These are phyloP conservation scores for Osmanthus fragrans DNA, from an alignment of 257 asterid genomes.

Conservation along the genomic window DNA sequence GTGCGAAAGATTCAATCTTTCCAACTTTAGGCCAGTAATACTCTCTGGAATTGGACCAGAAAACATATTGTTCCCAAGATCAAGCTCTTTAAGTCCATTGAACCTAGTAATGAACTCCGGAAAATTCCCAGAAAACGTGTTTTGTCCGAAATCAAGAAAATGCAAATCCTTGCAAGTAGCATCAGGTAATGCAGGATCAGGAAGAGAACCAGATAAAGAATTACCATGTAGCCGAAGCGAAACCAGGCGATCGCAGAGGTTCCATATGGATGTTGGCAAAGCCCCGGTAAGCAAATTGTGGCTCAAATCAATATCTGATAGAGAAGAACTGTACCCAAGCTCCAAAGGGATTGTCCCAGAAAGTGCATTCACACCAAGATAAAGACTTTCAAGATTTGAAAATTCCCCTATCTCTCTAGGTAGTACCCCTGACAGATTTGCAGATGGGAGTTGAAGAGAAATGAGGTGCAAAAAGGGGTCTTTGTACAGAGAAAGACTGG, in stretches of 20 bases:
- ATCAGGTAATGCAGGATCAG: slow-evolving; percentile 85
- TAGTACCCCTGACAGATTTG: slow-evolving; percentile 75
- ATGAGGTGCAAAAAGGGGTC: slow-evolving; percentile 64
- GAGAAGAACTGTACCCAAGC: slow-evolving; percentile 81
- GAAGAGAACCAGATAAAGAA: slow-evolving; percentile 69
- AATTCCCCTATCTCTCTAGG: slow-evolving; percentile 88
- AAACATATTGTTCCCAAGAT: slow-evolving; percentile 62
- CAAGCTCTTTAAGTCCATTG: slow-evolving; percentile 66
- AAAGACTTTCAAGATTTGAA: slow-evolving; percentile 59
- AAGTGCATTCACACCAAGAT: slow-evolving; percentile 67
- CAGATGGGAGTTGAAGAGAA: slow-evolving; percentile 88
- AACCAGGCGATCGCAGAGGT: slow-evolving; percentile 71
- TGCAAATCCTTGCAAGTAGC: slow-evolving; percentile 58
- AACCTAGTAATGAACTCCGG: slow-evolving; percentile 66
- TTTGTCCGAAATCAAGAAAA: slow-evolving; percentile 85
- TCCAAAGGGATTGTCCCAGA: slow-evolving; percentile 81
- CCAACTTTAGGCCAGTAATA: slow-evolving; percentile 50
- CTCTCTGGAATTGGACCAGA: slow-evolving; percentile 67
- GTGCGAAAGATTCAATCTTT: slow-evolving; percentile 84
- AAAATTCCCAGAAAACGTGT: slow-evolving; percentile 63
- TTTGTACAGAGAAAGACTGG: slow-evolving; percentile 39
- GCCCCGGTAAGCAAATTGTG: slow-evolving; percentile 68
- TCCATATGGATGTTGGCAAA: slow-evolving; percentile 86
- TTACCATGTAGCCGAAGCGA: slow-evolving; percentile 77
- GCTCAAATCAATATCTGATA: slow-evolving; percentile 82